phyloP scores from a whole-genome alignment of 805 yeast genomes.

The Teunomyces aglyptinius region DNA sequence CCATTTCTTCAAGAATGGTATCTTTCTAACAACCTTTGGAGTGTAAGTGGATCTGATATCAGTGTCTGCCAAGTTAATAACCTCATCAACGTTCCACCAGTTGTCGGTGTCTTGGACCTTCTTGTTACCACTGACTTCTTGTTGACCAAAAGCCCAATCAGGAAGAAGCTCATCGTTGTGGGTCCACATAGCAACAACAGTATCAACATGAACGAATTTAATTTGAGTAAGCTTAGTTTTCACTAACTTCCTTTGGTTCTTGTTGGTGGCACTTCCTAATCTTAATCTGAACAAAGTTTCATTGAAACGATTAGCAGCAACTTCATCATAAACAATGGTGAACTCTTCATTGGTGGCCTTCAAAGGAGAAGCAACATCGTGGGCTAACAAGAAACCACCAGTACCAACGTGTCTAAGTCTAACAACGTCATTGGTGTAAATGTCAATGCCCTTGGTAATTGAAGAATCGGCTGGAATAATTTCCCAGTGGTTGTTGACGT shows the following conservation, averaged over 20 bases:
- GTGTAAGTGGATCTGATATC: slow-evolving; percentile 63
- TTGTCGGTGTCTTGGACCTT: slow-evolving; percentile 65
- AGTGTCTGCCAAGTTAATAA: slow-evolving; percentile 49
- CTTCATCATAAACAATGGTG: slow-evolving; percentile 65
- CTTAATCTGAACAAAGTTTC: slow-evolving; percentile 79
- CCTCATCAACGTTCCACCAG: slow-evolving; percentile 73
- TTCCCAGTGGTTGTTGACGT: slow-evolving; percentile 80
- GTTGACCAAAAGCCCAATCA: slow-evolving; percentile 91
- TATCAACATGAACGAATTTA: slow-evolving; percentile 75
- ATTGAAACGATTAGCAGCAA: slow-evolving; percentile 48
- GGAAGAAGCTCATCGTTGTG: slow-evolving; percentile 82
- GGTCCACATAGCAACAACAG: slow-evolving; percentile 93
- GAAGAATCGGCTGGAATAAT: slow-evolving; percentile 56
- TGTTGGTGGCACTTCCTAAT: slow-evolving; percentile 40
- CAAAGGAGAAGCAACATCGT: slow-evolving; percentile 94
- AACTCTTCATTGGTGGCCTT: slow-evolving; percentile 93
- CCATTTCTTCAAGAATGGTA: slow-evolving; percentile 86
- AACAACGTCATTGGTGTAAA: slow-evolving; percentile 68
- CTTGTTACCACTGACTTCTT: slow-evolving; percentile 94
- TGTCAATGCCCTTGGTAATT: slow-evolving; percentile 19
- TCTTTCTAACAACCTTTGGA: slow-evolving; percentile 58
- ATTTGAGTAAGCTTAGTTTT: slow-evolving; percentile 70
- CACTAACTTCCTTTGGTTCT: slow-evolving; percentile 47
- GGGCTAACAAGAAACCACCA: slow-evolving; percentile 76
- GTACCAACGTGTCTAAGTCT: slow-evolving; percentile 83